Percentiles rank a stretch among this genome's conserved stretches.
These are phyloP conservation scores for Phellopilus nigrolimitatus DNA, from an alignment of 1,284 basidiomycete genomes.

Conservation along the genomic window DNA sequence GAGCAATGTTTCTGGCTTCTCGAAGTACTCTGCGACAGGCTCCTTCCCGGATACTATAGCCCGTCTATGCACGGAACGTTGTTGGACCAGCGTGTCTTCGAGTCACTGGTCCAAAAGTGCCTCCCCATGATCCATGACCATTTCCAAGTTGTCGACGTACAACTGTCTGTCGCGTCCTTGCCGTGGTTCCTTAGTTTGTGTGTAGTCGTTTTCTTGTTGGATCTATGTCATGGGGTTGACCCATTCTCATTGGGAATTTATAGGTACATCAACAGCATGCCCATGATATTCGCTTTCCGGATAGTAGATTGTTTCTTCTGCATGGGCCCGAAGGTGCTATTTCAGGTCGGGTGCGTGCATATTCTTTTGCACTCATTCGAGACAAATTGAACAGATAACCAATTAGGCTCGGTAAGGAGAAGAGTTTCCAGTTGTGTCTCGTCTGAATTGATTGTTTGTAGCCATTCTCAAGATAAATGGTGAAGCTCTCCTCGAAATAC, in stretches of 20 bases:
- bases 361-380: slow-evolving; percentile 5
- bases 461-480: slow-evolving; percentile 99
- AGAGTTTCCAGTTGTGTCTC: not conserved
- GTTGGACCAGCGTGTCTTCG: slow-evolving; percentile 96
- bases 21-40: slow-evolving; percentile 90
- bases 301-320: slow-evolving; percentile 99
- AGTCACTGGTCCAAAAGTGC: slow-evolving; percentile 89
- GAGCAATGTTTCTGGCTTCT: slow-evolving; percentile 99
- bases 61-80: slow-evolving; percentile 99
- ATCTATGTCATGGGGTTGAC: not conserved
- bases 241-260: not conserved
- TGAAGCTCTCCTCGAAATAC: slow-evolving; percentile 88
- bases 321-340: slow-evolving; percentile 97
- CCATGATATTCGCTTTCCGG: slow-evolving; percentile 97
- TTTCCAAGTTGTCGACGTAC: slow-evolving; percentile 89
- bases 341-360: slow-evolving; percentile 85
- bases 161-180: slow-evolving; percentile 93
- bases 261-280: slow-evolving; percentile 98
- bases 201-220: slow-evolving; percentile 28
- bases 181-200: slow-evolving; percentile 97
- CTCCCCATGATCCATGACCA: slow-evolving; percentile 93
- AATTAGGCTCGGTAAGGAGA: slow-evolving; percentile 22
- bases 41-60: slow-evolving; percentile 96
- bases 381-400: not conserved
- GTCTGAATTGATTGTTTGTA: slow-evolving; percentile 26